Base-by-base conservation (phyloP, 345 rosid species). In the Conringia planisiliqua region DNA sequence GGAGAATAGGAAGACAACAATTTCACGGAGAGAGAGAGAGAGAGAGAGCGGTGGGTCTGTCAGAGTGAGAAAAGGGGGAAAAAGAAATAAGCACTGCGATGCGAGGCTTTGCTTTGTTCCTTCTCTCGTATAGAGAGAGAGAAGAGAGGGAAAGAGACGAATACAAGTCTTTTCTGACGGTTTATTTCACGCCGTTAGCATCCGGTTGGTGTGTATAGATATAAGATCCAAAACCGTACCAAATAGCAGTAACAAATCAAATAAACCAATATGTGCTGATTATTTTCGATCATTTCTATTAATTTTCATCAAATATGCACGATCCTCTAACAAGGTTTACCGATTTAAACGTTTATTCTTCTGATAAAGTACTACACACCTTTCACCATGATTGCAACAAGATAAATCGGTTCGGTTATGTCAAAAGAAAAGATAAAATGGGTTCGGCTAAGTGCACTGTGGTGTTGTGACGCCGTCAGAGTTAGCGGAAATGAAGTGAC, bases 81-180 rank as follows among this genome's bases (percentile, higher is more conserved):
- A 64, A 40, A 35, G 67, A 44, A 71, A 51, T 38, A 48, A 73
- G 71, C 67, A 27, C 54, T 44, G 71, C 73, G 68, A 51, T 44
- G 77, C 75, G 68, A 60, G 17, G 70, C 71, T 70, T 76, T 68
- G 80, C 82, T 77, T 42, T 65, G 51, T 48, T 42, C 71, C 65
- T 36, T 76, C 66, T 20, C 67, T 35, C 35, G 5, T 17, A 8
- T 56, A 74, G 70, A 72, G 72, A 27, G 51, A 51, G 82, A 52
- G 81, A 68, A 26, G 55, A 61, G 82, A 60, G 83, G 73, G 62
- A 67, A 78, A 68, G 77, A 51, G 76, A 79, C 47, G 84, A 68
- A 71, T 77, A 71, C 72, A 38, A 77, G 84, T 85, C 84, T 88
- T 90, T 86, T 86, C 81, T 64, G 83, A 86, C 84, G 84, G 86